Evolutionary conservation across 2,329 filamentous ascomycete species (phyloP), one percentile per base, ranked within the genome.

Genomic region (Cordyceps militaris): DNA sequence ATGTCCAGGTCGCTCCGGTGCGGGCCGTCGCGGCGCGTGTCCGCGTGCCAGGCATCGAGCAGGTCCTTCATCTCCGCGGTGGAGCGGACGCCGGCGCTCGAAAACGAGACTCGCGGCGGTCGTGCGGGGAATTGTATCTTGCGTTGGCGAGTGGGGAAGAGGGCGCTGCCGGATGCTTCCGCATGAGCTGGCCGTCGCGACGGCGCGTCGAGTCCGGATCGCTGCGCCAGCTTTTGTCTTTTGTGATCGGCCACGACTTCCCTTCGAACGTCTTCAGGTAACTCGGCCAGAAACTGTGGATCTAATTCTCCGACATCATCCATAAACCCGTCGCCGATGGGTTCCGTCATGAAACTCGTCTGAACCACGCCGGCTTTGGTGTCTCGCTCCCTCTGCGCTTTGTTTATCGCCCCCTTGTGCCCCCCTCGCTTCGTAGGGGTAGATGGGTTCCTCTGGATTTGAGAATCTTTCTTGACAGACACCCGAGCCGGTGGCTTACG

Each of bases 211-310:
- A 84, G 69, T 0, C 76, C 78, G 1, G 79, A 74, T 19, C 73
- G 77, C 38, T 83, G 80, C 11, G 83, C 82, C 21, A 87, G 75
- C n/a, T 79, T 82, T 11, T 79, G 69, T 4, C 70, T 70, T 23
- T 66, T 66, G 66, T 92, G 86, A 65, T 96, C 89, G 21, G 83
- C 85, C 2, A 96, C 71, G 7, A 97, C 79, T 71, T 97, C 92
- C 16, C 74, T 77, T 13, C 89, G 84, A 48, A 96, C 81, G 48
- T 96, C 89, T 62, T 88, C 85, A 0, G 93, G 93, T 1, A 97
- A 76, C 16, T 91, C 91, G 1, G 87, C 84, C 3, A 97, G 83
- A 66, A 97, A 92, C 0, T 86, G 84, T 0, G 82, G 76, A 59
- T 90, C 87, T 3, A 90, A 71, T 43, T 81, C 77, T 49, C 79